Conservation (phyloP, 2,329 filamentous ascomycete species). For the Trichoderma harzianum region DNA sequence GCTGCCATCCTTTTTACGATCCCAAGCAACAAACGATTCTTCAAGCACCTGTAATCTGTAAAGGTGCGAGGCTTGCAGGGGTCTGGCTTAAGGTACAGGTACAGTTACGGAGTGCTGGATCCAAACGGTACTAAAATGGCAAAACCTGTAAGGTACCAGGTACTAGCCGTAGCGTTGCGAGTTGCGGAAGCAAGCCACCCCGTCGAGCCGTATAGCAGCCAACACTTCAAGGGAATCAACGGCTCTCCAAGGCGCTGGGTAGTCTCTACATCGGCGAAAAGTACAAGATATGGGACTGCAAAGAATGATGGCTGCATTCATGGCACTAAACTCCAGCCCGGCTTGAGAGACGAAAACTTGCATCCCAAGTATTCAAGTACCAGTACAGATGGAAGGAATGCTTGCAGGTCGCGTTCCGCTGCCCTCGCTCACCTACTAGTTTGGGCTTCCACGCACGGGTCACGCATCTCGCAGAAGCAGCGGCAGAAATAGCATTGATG, state of each 20-base stretch:
- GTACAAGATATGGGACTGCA: neutral
- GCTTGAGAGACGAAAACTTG: neutral
- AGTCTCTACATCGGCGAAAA: neutral
- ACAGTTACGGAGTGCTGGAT: neutral
- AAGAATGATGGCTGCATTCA: neutral
- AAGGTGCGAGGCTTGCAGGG: neutral
- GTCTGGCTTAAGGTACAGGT: neutral
- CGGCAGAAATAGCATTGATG: neutral
- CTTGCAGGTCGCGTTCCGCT: neutral
- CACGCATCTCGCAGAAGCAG: neutral
- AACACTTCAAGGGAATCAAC: neutral
- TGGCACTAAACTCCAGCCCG: neutral
- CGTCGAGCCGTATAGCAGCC: slow-evolving; percentile 2
- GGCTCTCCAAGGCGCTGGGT: neutral
- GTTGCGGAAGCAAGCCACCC: slow-evolving; percentile 11
- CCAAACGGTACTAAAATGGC: neutral
- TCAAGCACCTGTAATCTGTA: neutral
- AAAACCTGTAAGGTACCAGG: slow-evolving; percentile 4
- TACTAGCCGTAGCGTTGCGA: neutral
- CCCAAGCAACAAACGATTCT: neutral
- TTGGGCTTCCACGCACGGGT: neutral
- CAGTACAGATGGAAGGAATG: neutral
- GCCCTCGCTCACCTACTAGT: neutral
- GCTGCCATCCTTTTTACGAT: neutral
- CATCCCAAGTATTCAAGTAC: neutral